Evolutionary conservation across 345 rosid genomes (phyloP).

Genomic region (Ceriops zippeliana): DNA sequence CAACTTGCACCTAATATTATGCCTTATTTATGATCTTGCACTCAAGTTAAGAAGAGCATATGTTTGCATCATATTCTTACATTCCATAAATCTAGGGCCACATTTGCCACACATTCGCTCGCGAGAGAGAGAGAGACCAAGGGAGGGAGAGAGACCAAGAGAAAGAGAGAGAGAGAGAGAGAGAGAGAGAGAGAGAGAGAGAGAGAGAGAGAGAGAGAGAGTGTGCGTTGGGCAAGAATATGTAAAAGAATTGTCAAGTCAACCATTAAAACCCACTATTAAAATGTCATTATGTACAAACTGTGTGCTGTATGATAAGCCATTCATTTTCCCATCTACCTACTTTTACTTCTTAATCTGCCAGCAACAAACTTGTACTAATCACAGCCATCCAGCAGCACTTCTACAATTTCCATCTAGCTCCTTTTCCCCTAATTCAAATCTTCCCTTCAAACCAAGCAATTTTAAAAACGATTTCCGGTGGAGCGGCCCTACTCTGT

Average conservation of each 20-base stretch:
- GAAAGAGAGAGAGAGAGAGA: too few relatives aligned
- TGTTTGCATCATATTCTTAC: background rate
- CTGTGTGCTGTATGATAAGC: conserved; percentile 14
- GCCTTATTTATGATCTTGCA: background rate
- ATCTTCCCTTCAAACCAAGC: conserved; percentile 25
- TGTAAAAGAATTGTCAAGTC: conserved; percentile 25
- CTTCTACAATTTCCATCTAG: background rate
- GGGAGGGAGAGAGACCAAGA: too few relatives aligned
- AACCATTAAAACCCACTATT: conserved; percentile 33
- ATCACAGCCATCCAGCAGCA: conserved; percentile 26
- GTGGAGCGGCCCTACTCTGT: conserved; percentile 15
- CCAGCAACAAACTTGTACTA: conserved; percentile 16
- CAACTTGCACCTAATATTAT: too few relatives aligned
- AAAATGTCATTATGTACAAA: conserved; percentile 37
- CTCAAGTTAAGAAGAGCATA: background rate
- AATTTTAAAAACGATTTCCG: conserved; percentile 4
- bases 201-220: background rate
- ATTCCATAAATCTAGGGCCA: background rate
- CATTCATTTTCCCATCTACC: conserved; percentile 21
- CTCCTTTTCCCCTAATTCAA: conserved; percentile 7
- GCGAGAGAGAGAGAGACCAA: background rate
- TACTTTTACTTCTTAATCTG: conserved; percentile 15
- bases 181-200: too few relatives aligned
- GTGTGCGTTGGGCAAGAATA: background rate
- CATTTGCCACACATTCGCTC: too few relatives aligned